Conservation (phyloP, 1,139 yeast species). For the Pichia sp. region DNA sequence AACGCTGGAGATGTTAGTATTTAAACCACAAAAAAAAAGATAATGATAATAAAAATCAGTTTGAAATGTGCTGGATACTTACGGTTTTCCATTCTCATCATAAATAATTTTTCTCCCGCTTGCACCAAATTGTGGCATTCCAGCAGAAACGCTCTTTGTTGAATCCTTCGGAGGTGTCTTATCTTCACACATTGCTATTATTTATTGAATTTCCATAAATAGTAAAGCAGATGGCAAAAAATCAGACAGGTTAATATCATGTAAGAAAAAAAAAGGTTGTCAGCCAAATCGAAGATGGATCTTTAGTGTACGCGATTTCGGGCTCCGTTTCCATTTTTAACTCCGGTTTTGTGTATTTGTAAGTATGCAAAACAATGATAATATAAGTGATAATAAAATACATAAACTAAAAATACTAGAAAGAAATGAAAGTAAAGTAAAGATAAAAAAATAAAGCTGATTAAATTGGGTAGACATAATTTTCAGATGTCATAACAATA, state of each 20-base stretch:
- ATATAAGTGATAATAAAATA: too few relatives aligned
- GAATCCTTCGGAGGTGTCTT: too few relatives aligned
- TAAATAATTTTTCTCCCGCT: conserved; percentile 68
- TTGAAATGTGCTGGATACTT: conserved; percentile 31
- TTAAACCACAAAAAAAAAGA: too few relatives aligned
- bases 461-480: conserved; percentile 54
- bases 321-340: too few relatives aligned
- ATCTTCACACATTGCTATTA: conserved; percentile 4
- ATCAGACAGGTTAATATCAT: too few relatives aligned
- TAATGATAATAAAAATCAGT: background rate
- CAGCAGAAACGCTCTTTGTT: conserved; percentile 11
- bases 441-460: background rate
- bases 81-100: conserved; percentile 90
- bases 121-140: conserved; percentile 43
- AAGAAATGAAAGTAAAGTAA: background rate
- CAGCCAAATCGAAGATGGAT: too few relatives aligned
- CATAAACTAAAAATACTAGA: conserved; percentile 9
- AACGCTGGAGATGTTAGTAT: too few relatives aligned
- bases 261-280: too few relatives aligned
- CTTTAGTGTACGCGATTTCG: too few relatives aligned
- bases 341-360: too few relatives aligned
- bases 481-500: conserved; percentile 56
- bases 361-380: too few relatives aligned
- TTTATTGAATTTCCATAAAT: background rate
- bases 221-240: too few relatives aligned